A percentile compares a stretch with the other conserved stretches of the same genome.
Conservation (phyloP, 495 filamentous ascomycete genomes). For the Parathielavia appendiculata region DNA sequence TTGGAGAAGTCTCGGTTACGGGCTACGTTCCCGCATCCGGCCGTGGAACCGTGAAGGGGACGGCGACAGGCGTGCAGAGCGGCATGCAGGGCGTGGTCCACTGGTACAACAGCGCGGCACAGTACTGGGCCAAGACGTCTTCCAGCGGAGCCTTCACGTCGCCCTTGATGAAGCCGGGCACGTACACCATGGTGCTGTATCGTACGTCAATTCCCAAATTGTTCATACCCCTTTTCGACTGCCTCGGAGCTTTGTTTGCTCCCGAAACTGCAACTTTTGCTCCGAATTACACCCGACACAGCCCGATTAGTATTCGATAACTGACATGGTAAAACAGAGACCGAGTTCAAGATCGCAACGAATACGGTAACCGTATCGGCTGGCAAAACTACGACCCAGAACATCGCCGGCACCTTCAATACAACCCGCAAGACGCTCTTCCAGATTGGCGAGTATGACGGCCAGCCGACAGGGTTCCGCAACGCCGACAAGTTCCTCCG, state of each 20-base stretch:
- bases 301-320: too few species aligned
- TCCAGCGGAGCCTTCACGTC: slow-evolving; percentile 55
- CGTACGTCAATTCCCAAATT: slow-evolving; percentile 12
- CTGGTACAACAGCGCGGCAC: slow-evolving; percentile 58
- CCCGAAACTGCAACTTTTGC: too few species aligned
- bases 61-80: slow-evolving; percentile 46
- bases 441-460: slow-evolving; percentile 61
- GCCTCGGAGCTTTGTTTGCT: too few species aligned
- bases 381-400: slow-evolving; percentile 47
- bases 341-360: slow-evolving; percentile 54
- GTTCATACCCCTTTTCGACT: too few species aligned
- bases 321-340: slow-evolving; percentile 26
- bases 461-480: slow-evolving; percentile 58
- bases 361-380: slow-evolving; percentile 51
- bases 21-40: slow-evolving; percentile 52
- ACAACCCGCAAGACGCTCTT: slow-evolving; percentile 47
- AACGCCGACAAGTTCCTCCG: slow-evolving; percentile 60
- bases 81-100: slow-evolving; percentile 55
- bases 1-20: slow-evolving; percentile 50
- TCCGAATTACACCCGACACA: too few species aligned
- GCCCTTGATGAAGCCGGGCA: slow-evolving; percentile 61
- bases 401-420: slow-evolving; percentile 47
- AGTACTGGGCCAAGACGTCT: slow-evolving; percentile 58
- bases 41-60: slow-evolving; percentile 57
- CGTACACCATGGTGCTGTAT: slow-evolving; percentile 63